Evolutionary conservation across 148 eudicot genomes (phyloP).

Genomic region (Rhododendron simsii): DNA sequence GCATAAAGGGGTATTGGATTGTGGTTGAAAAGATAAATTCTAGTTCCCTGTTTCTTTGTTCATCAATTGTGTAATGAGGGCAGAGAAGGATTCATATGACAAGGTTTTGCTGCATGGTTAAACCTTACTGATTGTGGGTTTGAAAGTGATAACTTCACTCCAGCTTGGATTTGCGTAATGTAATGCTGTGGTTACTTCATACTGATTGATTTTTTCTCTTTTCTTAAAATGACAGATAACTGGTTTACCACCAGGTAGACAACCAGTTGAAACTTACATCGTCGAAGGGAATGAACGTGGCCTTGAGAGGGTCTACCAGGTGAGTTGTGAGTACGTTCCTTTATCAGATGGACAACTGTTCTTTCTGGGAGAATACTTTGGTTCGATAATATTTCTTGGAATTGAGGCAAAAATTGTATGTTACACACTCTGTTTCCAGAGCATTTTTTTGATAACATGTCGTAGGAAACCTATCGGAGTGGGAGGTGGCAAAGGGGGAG

Average conservation of each 20-base stretch:
- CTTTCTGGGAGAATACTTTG: not conserved
- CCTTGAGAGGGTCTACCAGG: conserved; percentile 76
- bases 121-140: not conserved
- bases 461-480: not conserved
- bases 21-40: conserved; percentile 3
- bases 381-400: not conserved
- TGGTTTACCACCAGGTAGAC: conserved; percentile 92
- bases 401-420: not conserved
- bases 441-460: not conserved
- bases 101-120: not conserved
- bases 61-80: not conserved
- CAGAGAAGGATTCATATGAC: not conserved
- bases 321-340: conserved; percentile 28
- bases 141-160: not conserved
- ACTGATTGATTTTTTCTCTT: conserved; percentile 1
- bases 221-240: conserved; percentile 56
- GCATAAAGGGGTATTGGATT: conserved; percentile 1
- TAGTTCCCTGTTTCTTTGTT: not conserved
- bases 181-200: not conserved
- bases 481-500: not conserved
- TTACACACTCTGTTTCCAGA: not conserved
- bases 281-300: conserved; percentile 73
- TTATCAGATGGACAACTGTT: not conserved
- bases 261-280: conserved; percentile 65
- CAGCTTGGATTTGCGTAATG: not conserved